Conservation (phyloP, 495 filamentous ascomycete genomes). For the Lophiostoma macrostomum region DNA sequence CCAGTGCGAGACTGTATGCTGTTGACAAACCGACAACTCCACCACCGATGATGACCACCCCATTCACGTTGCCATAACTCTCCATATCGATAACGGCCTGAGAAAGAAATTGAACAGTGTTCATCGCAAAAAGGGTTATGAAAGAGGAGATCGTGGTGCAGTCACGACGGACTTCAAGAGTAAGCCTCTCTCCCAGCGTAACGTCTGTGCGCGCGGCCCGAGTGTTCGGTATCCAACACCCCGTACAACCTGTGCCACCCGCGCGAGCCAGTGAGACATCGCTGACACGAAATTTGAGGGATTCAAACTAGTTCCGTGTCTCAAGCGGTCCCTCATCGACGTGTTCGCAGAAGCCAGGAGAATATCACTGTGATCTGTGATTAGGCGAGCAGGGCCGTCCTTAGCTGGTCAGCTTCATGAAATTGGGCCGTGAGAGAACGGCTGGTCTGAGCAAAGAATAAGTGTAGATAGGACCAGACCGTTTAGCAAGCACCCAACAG, state of each 20-base stretch:
- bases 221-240: too few species aligned
- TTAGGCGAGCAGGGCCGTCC: neutral
- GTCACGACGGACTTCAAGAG: too few species aligned
- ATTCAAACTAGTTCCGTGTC: neutral
- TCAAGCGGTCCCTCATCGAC: neutral
- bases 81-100: neutral
- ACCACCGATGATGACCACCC: conserved; percentile 6
- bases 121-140: neutral
- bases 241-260: too few species aligned
- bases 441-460: neutral
- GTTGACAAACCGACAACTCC: conserved; percentile 6
- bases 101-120: neutral
- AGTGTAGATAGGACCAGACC: neutral
- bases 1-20: conserved; percentile 7
- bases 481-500: neutral
- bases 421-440: neutral
- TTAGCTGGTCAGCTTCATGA: neutral
- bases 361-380: neutral
- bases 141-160: too few species aligned
- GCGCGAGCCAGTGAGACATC: too few species aligned
- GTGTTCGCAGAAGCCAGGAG: neutral
- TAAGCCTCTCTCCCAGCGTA: too few species aligned
- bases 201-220: too few species aligned
- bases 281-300: neutral
- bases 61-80: too few species aligned